A percentile compares a stretch with the other conserved stretches of the same genome.
Evolutionary conservation across 257 asterid species (phyloP).

Genomic region (Solanum pinnatisectum): DNA sequence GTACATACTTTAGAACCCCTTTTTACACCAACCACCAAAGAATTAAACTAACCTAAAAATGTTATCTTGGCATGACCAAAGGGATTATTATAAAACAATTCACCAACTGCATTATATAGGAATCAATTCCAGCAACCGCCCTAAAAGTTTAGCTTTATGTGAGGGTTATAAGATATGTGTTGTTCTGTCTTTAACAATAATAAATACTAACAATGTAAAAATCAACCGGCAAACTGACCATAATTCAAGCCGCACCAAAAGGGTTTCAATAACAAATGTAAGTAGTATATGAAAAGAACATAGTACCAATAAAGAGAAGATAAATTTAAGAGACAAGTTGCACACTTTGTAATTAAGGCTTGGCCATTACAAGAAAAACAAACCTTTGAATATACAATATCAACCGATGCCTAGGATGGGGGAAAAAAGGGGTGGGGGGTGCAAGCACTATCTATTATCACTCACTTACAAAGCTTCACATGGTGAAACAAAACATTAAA

Average conservation of each 20-base stretch:
- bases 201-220: background rate
- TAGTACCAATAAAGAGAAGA: background rate
- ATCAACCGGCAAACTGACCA: background rate
- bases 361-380: slow-evolving; percentile 12
- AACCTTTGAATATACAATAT: slow-evolving; percentile 1
- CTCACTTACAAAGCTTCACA: slow-evolving; percentile 10
- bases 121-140: background rate
- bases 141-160: background rate
- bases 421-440: slow-evolving; percentile 7
- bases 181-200: background rate
- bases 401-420: background rate
- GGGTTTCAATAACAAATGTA: background rate
- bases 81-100: background rate
- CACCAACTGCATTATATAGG: background rate
- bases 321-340: background rate
- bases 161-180: background rate
- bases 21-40: background rate
- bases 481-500: background rate
- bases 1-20: background rate
- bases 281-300: background rate
- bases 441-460: slow-evolving; percentile 22
- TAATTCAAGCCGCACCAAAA: background rate
- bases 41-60: background rate
- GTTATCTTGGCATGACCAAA: background rate
- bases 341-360: slow-evolving; percentile 11